Conservation (phyloP, 2,329 filamentous ascomycete species). For the Ceratocystis cacaofunesta region DNA sequence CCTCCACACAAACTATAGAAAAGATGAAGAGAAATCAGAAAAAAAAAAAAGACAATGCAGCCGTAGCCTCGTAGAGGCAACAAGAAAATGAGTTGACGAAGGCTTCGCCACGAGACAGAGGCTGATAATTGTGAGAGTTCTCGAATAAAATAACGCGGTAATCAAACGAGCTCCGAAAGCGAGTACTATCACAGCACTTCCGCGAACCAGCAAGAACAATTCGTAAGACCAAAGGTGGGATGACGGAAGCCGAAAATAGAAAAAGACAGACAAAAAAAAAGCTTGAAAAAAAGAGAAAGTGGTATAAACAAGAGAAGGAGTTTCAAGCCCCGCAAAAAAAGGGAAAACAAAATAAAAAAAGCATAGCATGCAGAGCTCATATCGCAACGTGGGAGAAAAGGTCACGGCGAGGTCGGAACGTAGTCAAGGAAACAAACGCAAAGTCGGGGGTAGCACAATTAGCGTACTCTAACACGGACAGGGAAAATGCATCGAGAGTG, state of each 20-base stretch:
- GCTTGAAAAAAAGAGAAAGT: constrained; percentile 5
- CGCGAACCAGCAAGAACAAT: too few relatives aligned
- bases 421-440: constrained; percentile 3
- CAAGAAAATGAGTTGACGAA: neutral
- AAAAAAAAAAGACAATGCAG: neutral
- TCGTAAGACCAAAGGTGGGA: too few relatives aligned
- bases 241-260: neutral
- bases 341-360: constrained; percentile 11
- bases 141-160: neutral
- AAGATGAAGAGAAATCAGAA: neutral
- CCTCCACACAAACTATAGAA: constrained; percentile 3
- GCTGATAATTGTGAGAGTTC: neutral
- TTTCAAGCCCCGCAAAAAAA: neutral
- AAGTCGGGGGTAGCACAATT: neutral
- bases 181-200: too few relatives aligned
- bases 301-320: constrained; percentile 15
- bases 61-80: neutral
- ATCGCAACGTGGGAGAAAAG: constrained; percentile 10
- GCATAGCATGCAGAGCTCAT: constrained; percentile 18
- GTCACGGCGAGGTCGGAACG: constrained; percentile 8
- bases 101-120: neutral
- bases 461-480: neutral
- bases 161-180: neutral
- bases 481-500: neutral
- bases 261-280: constrained; percentile 6